A percentile compares a stretch with the other conserved stretches of the same genome.
phyloP scores from a whole-genome alignment of 192 early-diverging fungal genomes.

The Backusella westeae region DNA sequence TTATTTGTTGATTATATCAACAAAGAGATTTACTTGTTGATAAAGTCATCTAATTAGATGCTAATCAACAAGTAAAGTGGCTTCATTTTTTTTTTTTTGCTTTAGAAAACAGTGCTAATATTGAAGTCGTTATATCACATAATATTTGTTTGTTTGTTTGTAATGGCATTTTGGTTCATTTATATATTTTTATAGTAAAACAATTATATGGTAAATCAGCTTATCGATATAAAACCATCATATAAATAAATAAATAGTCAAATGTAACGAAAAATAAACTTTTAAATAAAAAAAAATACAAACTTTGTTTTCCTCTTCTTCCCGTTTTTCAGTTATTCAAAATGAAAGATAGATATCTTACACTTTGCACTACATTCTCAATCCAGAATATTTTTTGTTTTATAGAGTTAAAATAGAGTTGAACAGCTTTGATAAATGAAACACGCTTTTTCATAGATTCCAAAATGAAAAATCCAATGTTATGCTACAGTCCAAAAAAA shows the following conservation, averaged over 20 bases:
- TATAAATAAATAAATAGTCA: not conserved
- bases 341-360: not conserved
- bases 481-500: not conserved
- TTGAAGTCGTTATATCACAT: no score
- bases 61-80: not conserved
- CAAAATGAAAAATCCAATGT: no score
- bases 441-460: not conserved
- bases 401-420: not conserved
- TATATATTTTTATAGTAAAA: not conserved
- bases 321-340: not conserved
- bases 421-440: not conserved
- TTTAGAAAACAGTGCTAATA: not conserved
- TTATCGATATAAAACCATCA: not conserved
- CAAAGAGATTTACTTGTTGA: not conserved
- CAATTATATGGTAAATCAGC: not conserved
- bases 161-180: not conserved
- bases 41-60: not conserved
- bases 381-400: not conserved
- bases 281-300: not conserved
- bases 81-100: not conserved
- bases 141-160: not conserved
- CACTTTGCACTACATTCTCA: not conserved
- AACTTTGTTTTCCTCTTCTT: conserved; percentile 16
- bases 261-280: not conserved
- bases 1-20: not conserved